Percentiles rank a stretch among this genome's conserved stretches.
Evolutionary conservation across 345 rosid species (phyloP).

Genomic region (Raphanus sativus): DNA sequence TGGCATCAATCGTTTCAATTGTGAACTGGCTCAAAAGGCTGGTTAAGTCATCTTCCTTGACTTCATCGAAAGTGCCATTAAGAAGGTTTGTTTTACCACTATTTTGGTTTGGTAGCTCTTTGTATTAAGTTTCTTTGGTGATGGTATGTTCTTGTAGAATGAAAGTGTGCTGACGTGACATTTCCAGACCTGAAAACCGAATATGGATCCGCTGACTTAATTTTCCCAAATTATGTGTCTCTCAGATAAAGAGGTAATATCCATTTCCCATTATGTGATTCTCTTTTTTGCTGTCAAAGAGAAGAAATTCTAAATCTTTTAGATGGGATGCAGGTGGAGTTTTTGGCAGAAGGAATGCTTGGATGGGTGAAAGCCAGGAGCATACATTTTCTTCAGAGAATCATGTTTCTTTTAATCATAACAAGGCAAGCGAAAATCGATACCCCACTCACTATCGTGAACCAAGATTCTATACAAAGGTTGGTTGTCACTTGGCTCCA

Average conservation of each 20-base stretch:
- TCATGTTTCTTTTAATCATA: constrained; percentile 95
- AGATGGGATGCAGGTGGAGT: too few relatives aligned
- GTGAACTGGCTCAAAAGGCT: too few relatives aligned
- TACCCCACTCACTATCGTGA: constrained; percentile 95
- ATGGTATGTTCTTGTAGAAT: constrained; percentile 49
- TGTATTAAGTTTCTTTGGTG: background rate
- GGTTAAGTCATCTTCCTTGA: too few relatives aligned
- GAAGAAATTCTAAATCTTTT: too few relatives aligned
- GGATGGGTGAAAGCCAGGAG: too few relatives aligned
- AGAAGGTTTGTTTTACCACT: too few relatives aligned
- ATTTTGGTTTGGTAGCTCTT: background rate
- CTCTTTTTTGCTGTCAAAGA: too few relatives aligned
- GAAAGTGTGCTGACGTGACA: constrained; percentile 71
- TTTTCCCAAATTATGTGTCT: constrained; percentile 52
- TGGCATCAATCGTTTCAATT: too few relatives aligned
- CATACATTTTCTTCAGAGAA: constrained; percentile 66
- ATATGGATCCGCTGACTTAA: constrained; percentile 69
- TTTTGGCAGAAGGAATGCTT: too few relatives aligned
- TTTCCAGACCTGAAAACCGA: constrained; percentile 58
- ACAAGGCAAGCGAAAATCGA: constrained; percentile 66
- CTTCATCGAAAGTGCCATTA: too few relatives aligned
- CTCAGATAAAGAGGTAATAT: too few relatives aligned
- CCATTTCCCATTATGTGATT: too few relatives aligned
- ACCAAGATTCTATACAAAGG: constrained; percentile 93
- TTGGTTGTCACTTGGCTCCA: constrained; percentile 16